Evolutionary conservation across 345 rosid genomes (phyloP).

Genomic region (Syzygium aqueum): DNA sequence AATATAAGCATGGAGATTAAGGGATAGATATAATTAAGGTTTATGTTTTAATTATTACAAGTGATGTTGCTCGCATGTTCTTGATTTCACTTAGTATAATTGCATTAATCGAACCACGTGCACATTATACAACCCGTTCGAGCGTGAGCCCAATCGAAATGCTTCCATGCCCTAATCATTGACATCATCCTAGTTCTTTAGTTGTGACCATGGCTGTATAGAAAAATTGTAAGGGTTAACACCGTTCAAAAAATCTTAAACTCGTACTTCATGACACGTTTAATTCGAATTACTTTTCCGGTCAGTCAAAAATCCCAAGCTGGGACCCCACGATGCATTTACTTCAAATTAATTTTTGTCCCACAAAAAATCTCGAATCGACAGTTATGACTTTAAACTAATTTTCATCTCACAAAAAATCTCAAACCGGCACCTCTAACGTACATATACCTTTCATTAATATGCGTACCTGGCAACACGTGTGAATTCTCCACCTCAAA

Average conservation of each 20-base stretch:
- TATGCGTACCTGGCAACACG: accelerated
- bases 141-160: neutral
- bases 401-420: neutral
- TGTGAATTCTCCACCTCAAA: neutral
- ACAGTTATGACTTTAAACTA: no score
- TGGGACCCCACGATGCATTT: neutral
- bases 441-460: neutral
- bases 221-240: neutral
- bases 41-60: neutral
- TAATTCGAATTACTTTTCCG: neutral
- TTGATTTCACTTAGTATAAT: neutral
- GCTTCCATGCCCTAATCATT: neutral
- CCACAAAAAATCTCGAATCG: neutral
- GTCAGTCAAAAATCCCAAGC: neutral
- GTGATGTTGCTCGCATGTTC: neutral
- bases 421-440: accelerated
- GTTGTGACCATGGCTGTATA: neutral
- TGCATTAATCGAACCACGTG: neutral
- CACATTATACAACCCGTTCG: neutral
- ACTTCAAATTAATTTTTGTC: no score
- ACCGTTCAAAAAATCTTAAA: neutral
- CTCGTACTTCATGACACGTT: accelerated
- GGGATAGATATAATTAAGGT: neutral
- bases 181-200: neutral
- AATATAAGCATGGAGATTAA: neutral